Conservation (phyloP, 306 rosid species). For the Acacia acuminata region DNA sequence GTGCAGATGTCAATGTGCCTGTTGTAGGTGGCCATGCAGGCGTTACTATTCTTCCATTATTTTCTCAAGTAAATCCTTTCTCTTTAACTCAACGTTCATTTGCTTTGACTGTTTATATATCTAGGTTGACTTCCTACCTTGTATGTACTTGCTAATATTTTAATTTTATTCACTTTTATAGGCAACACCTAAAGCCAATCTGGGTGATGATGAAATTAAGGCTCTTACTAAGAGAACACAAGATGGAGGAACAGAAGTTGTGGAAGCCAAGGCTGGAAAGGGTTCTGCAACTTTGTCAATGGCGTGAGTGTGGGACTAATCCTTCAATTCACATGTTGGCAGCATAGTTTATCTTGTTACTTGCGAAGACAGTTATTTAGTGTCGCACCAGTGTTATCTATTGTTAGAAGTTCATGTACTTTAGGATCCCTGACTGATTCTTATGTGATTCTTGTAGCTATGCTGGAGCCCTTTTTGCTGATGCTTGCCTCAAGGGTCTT, state of each 20-base stretch:
- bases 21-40: constrained; percentile 99
- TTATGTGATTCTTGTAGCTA: constrained; percentile 55
- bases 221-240: constrained; percentile 96
- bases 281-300: constrained; percentile 98
- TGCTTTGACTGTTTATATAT: constrained; percentile 5
- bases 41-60: constrained; percentile 89
- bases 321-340: background rate
- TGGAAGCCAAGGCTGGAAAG: constrained; percentile 99
- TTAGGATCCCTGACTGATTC: background rate
- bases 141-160: constrained; percentile 17
- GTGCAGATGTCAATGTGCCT: constrained; percentile 93
- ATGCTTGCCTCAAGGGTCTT: constrained; percentile 98
- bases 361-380: background rate
- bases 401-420: background rate
- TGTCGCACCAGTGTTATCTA: background rate
- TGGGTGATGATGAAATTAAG: constrained; percentile 57
- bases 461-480: constrained; percentile 96
- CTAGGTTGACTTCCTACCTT: constrained; percentile 16
- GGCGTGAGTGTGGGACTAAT: constrained; percentile 79
- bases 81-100: background rate
- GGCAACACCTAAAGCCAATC: constrained; percentile 90
- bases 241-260: constrained; percentile 99
- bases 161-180: constrained; percentile 29
- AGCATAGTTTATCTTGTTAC: background rate
- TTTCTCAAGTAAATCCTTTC: constrained; percentile 74